Evolutionary conservation across 1,284 basidiomycete genomes (phyloP), one percentile per base, ranked within the genome.

Genomic region (Ceratobasidium sp.): DNA sequence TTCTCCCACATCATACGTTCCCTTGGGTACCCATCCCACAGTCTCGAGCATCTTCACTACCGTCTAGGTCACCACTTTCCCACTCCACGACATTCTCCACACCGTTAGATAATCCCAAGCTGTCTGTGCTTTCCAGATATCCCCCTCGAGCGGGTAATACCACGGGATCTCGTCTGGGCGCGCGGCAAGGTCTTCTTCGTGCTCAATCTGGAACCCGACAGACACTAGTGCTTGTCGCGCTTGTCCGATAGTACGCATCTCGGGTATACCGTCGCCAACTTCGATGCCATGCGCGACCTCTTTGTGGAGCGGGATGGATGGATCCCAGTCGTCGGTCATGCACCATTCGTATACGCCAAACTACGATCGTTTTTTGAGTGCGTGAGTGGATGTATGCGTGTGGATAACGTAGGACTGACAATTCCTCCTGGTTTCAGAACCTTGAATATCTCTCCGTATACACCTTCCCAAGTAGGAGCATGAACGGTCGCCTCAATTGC

Each of bases 271-370:
- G 80, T 97, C 96, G 55, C 97, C 97, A 70, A 98, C 84, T 80
- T 96, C 94, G 75, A 96, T 90, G 72, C 86, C 89, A 84, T 98
- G 96, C 21, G 94, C 93, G 75, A 99, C 90, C 72, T 88, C 87
- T 84, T 96, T 96, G 87, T 99, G 97, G 75, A 88, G 82, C 16
- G 96, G 92, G 81, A 87, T 92, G 14, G 89, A 89, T 1, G 93
- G 86, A 80, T 99, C 93, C 92, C 94, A 99, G 9, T 82, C 81
- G 81, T 98, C 96, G 58, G 97, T 98, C 96, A 99, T 98, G 83
- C 90, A 92, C 97, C 97, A 99, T 80, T 98, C 97, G 83, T 98
- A 98, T 52, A 98, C 91, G 80, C 96, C 96, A 81, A 98, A 98
- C 92, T 95, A n/a, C n/a, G 73, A 14, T 39, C 36, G 46, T 53